These are phyloP conservation scores for Lyophyllum shimeji DNA, from an alignment of 768 basidiomycete species.

Conservation along the genomic window DNA sequence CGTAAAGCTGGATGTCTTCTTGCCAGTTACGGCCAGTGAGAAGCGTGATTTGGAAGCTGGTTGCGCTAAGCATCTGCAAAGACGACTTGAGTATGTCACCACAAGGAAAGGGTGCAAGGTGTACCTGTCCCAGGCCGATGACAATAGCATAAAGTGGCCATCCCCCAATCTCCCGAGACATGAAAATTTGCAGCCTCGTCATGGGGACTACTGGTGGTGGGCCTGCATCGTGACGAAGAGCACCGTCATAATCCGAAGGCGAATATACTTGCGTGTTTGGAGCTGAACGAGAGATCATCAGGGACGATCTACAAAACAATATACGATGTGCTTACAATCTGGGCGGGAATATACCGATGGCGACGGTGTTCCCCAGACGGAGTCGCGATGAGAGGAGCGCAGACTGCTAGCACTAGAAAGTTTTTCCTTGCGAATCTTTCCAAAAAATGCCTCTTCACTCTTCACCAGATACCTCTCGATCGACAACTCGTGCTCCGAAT, in stretches of 20 bases:
- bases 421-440: slow-evolving; percentile 86
- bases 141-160: slow-evolving; percentile 94
- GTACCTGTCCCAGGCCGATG: slow-evolving; percentile 78
- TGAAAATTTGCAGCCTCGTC: slow-evolving; percentile 80
- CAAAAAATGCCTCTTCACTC: slow-evolving; percentile 93
- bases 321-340: slow-evolving; percentile 52
- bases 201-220: slow-evolving; percentile 70
- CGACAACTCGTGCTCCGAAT: slow-evolving; percentile 88
- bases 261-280: slow-evolving; percentile 54
- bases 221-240: slow-evolving; percentile 46
- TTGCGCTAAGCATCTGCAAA: slow-evolving; percentile 77
- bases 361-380: slow-evolving; percentile 74
- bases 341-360: slow-evolving; percentile 71
- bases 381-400: slow-evolving; percentile 77
- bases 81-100: slow-evolving; percentile 5
- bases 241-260: slow-evolving; percentile 41
- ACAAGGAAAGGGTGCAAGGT: slow-evolving; percentile 14
- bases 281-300: slow-evolving; percentile 26
- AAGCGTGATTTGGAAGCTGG: slow-evolving; percentile 93
- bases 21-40: slow-evolving; percentile 86
- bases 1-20: slow-evolving; percentile 79
- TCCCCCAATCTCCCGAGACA: slow-evolving; percentile 75
- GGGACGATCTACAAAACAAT: background rate
- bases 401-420: slow-evolving; percentile 79
- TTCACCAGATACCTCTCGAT: slow-evolving; percentile 90